Base-by-base conservation (phyloP, 805 yeast genomes). In the Pichia paraexigua region DNA sequence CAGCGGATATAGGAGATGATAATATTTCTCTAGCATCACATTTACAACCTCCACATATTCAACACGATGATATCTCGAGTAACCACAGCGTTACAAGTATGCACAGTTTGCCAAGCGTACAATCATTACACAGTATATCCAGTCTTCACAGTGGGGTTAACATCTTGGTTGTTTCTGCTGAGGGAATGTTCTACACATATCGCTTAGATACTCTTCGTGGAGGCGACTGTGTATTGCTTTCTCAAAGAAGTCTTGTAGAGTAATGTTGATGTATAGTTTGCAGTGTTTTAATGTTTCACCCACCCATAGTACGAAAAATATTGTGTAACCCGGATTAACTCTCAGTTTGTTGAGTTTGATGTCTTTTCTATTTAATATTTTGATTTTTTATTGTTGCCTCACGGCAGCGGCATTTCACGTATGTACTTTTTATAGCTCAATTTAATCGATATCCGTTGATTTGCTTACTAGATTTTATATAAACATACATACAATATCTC, bases 201-300 rank as follows among this genome's bases (percentile, higher is more conserved):
- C 88, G 90, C 0, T 71, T 94, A 47, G 94, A 89, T 62, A 83
- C 94, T 0, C 95, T 84, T 54, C 70, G 91, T 49, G 98, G 98
- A 1, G 99, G 99, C 2, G 99, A 94, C 64, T 94, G 99, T 68
- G 80, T 85, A 32, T 69, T 89, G 49, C 71, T 89, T 45, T 80
- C 83, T 54, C 96, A 88, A 61, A 46, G 57, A 22, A 60, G 63
- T 44, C 53, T 65, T 25, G 25, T 84, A 9, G 56, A 56, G 27
- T 46, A 24, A 13, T 24, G 30, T 18, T 37, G 3, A 37, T 42
- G n/a, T 28, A 22, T 4, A 25, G 7, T 30, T 25, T 43, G 27
- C 12, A 20, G 13, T 13, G 21, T 32, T n/a, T 39, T 25, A 25
- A 41, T 32, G 24, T 25, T 11, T 28, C 20, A 25, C n/a, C n/a